A percentile compares a stretch with the other conserved stretches of the same genome.
phyloP scores from a whole-genome alignment of 257 asterid species.

The Solanum bukasovii region DNA sequence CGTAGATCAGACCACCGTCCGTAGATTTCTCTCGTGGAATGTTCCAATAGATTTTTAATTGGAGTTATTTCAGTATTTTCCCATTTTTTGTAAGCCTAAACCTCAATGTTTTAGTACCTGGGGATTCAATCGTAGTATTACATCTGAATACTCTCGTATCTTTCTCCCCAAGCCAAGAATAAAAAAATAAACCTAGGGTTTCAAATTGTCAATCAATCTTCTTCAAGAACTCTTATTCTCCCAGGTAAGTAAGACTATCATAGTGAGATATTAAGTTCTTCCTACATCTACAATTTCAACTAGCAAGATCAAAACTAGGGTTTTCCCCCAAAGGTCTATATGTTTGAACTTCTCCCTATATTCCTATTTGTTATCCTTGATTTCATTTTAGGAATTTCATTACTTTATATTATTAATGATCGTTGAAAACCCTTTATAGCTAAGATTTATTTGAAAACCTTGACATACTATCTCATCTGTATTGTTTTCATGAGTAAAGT shows the following conservation, averaged over 20 bases:
- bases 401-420: too few relatives aligned
- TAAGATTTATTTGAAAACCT: neutral
- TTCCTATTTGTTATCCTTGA: neutral
- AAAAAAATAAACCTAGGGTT: neutral
- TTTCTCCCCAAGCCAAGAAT: neutral
- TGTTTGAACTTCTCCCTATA: neutral
- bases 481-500: neutral
- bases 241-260: neutral
- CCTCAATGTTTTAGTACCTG: neutral
- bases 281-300: neutral
- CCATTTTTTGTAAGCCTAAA: neutral
- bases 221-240: neutral
- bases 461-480: neutral
- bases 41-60: neutral
- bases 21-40: neutral
- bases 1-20: neutral
- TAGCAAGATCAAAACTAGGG: neutral
- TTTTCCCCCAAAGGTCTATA: too few relatives aligned
- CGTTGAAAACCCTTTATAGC: neutral
- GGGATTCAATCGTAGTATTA: too few relatives aligned
- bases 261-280: neutral
- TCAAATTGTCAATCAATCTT: neutral
- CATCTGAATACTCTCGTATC: neutral
- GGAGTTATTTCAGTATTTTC: neutral
- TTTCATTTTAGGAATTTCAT: neutral